phyloP scores from a whole-genome alignment of 1,284 basidiomycete genomes.

The Nidula niveotomentosa region DNA sequence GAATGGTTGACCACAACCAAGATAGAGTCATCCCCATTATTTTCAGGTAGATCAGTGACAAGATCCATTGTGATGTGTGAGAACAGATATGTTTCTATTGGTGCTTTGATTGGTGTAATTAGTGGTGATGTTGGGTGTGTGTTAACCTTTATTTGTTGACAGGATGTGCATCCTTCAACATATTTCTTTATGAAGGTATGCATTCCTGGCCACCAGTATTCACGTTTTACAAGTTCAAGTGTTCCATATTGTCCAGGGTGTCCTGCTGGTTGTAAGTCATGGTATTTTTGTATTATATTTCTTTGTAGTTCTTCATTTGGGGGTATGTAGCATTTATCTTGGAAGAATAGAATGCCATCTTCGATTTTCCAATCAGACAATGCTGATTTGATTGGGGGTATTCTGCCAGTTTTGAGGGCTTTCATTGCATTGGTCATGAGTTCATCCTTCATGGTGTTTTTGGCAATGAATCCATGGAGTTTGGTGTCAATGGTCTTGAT shows the following conservation, averaged over 20 bases:
- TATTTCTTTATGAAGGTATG: conserved; percentile 16
- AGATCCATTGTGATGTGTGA: conserved; percentile 20
- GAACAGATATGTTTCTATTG: conserved; percentile 15
- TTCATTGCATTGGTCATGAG: neutral
- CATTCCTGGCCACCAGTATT: too few relatives aligned
- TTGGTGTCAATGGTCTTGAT: neutral
- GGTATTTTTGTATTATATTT: conserved; percentile 4
- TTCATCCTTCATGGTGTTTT: neutral
- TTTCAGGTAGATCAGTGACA: conserved; percentile 31
- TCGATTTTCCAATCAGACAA: neutral
- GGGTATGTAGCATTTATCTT: conserved; percentile 10
- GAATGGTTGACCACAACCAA: conserved; percentile 29
- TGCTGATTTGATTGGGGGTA: neutral
- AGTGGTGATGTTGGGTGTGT: conserved; percentile 6
- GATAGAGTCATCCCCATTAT: conserved; percentile 22
- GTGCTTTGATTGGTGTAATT: conserved; percentile 12
- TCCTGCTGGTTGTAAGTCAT: conserved; percentile 1
- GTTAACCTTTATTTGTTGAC: too few relatives aligned
- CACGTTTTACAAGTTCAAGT: too few relatives aligned
- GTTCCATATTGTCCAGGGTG: too few relatives aligned
- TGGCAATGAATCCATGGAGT: neutral
- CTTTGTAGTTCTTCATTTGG: conserved; percentile 6
- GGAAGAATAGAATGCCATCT: conserved; percentile 7
- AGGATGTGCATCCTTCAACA: conserved; percentile 15
- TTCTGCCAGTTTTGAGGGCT: neutral